These are phyloP conservation scores for Plectosphaerella sp. DNA, from an alignment of 2,329 filamentous ascomycete species.

Conservation along the genomic window DNA sequence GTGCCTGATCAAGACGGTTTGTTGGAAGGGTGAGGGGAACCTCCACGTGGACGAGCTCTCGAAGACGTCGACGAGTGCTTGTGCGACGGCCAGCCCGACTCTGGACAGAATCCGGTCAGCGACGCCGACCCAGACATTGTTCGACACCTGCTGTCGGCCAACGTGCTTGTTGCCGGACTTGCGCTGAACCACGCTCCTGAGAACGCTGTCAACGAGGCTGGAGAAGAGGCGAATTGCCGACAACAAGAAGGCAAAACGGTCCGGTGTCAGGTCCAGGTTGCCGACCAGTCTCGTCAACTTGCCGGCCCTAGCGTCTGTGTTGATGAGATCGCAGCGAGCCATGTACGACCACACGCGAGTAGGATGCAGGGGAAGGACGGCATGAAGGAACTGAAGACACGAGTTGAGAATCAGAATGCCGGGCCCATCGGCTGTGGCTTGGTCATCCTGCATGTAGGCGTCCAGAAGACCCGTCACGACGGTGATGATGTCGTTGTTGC, in stretches of 20 bases:
- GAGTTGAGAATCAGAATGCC: slow-evolving; percentile 63
- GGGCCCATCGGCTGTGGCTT: slow-evolving; percentile 53
- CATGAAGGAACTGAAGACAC: slow-evolving; percentile 76
- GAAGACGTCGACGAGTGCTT: slow-evolving; percentile 75
- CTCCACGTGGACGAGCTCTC: slow-evolving; percentile 85
- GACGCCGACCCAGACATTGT: slow-evolving; percentile 63
- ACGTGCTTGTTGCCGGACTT: slow-evolving; percentile 49
- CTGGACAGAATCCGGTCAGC: slow-evolving; percentile 73
- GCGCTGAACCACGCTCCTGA: slow-evolving; percentile 63
- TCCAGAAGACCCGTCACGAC: slow-evolving; percentile 86
- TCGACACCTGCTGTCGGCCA: slow-evolving; percentile 37
- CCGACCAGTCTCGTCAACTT: slow-evolving; percentile 75
- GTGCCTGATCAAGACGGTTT: slow-evolving; percentile 61
- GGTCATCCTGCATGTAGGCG: slow-evolving; percentile 55
- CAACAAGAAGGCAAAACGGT: slow-evolving; percentile 72
- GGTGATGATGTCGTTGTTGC: slow-evolving; percentile 70
- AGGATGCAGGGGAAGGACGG: slow-evolving; percentile 69
- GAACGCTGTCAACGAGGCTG: slow-evolving; percentile 70
- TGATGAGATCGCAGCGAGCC: slow-evolving; percentile 73
- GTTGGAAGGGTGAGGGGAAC: slow-evolving; percentile 65
- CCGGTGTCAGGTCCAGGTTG: slow-evolving; percentile 73
- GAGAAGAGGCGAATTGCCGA: slow-evolving; percentile 72
- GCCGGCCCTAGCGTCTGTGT: slow-evolving; percentile 70
- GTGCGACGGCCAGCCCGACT: slow-evolving; percentile 68
- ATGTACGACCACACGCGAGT: slow-evolving; percentile 89